Evolutionary conservation across 805 yeast genomes (phyloP).

Genomic region (Saccharomycopsis vini): DNA sequence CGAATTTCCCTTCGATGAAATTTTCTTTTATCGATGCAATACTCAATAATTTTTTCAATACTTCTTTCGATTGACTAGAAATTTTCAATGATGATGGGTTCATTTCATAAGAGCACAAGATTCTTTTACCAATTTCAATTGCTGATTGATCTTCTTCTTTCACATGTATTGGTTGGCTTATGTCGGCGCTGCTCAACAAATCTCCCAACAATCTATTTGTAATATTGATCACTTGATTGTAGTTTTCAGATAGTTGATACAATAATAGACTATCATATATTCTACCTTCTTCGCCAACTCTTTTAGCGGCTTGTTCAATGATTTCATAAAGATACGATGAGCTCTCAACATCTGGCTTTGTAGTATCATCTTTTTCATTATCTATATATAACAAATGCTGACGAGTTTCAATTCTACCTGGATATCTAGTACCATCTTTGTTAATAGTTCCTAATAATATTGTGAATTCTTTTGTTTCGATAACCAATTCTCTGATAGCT

Average conservation of each 20-base stretch:
- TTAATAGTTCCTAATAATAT: slow-evolving; percentile 77
- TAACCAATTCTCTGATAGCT: slow-evolving; percentile 72
- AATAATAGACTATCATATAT: slow-evolving; percentile 74
- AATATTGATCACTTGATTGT: slow-evolving; percentile 66
- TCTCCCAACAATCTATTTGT: slow-evolving; percentile 76
- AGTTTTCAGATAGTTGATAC: slow-evolving; percentile 83
- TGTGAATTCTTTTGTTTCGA: slow-evolving; percentile 78
- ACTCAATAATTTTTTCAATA: slow-evolving; percentile 54
- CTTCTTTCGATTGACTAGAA: slow-evolving; percentile 46
- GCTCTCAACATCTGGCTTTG: slow-evolving; percentile 28
- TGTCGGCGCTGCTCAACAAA: slow-evolving; percentile 58
- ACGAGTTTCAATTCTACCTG: slow-evolving; percentile 80
- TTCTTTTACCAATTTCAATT: slow-evolving; percentile 31
- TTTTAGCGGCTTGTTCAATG: slow-evolving; percentile 75
- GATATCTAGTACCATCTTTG: slow-evolving; percentile 63
- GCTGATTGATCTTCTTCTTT: slow-evolving; percentile 31
- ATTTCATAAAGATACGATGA: slow-evolving; percentile 58
- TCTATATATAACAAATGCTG: slow-evolving; percentile 50
- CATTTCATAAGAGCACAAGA: slow-evolving; percentile 41
- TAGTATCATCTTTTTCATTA: background rate
- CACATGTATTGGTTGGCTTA: slow-evolving; percentile 42
- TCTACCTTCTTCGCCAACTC: slow-evolving; percentile 89
- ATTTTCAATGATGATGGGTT: slow-evolving; percentile 40
- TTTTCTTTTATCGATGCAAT: slow-evolving; percentile 59
- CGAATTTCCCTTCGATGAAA: slow-evolving; percentile 51